Evolutionary conservation across 202 grass and related monocot genomes (phyloP).

Genomic region (Zizania palustris): DNA sequence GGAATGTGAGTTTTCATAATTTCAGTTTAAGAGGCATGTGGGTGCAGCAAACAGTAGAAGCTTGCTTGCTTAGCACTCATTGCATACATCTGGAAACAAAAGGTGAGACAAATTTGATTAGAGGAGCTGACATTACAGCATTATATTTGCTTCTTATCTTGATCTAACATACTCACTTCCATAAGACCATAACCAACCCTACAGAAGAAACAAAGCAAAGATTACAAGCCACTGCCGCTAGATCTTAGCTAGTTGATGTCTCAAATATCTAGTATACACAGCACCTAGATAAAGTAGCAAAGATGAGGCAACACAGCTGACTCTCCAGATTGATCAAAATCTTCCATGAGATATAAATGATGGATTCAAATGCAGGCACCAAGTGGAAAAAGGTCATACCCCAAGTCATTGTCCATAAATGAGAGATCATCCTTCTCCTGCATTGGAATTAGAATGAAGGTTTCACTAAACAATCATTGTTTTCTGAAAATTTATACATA

Average conservation of each 20-base stretch:
- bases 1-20: background rate
- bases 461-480: constrained; percentile 7
- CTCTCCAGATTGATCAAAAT: background rate
- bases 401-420: constrained; percentile 62
- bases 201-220: constrained; percentile 32
- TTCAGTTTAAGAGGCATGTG: background rate
- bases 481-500: background rate
- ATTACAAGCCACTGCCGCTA: constrained; percentile 42
- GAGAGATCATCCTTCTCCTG: constrained; percentile 76
- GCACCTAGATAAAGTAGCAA: constrained; percentile 12
- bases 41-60: background rate
- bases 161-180: constrained; percentile 33
- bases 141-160: constrained; percentile 31
- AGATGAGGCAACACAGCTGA: constrained; percentile 29
- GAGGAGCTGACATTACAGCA: constrained; percentile 4
- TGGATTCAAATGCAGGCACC: constrained; percentile 86
- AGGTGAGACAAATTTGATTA: background rate
- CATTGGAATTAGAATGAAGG: constrained; percentile 11
- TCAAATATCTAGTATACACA: constrained; percentile 38
- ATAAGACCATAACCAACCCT: constrained; percentile 16
- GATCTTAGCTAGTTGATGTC: constrained; percentile 35
- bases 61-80: constrained; percentile 2
- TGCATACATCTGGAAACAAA: constrained; percentile 1
- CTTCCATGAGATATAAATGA: background rate
- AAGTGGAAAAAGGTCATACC: constrained; percentile 76